Conservation (phyloP, 352 stramenopile species). For the Stramenopiles sp. region DNA sequence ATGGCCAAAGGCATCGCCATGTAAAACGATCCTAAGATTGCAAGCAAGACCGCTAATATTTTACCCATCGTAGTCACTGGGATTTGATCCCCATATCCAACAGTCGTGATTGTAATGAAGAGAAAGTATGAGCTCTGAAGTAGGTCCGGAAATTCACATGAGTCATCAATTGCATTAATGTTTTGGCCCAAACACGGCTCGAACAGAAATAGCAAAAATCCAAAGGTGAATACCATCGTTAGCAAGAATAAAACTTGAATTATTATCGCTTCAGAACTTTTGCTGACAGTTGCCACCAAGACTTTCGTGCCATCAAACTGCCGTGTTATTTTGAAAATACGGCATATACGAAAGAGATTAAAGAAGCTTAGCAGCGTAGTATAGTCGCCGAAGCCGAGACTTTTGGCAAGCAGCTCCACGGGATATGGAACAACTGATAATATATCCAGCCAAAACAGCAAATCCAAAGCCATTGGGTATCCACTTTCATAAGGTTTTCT, state of each 20-base stretch:
- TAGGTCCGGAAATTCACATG: background rate
- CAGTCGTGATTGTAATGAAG: conserved; percentile 69
- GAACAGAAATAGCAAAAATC: background rate
- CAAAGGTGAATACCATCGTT: background rate
- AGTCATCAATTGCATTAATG: too few relatives aligned
- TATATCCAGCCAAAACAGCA: too few relatives aligned
- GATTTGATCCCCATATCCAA: conserved; percentile 60
- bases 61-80: conserved; percentile 46
- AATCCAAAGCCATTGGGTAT: too few relatives aligned
- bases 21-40: conserved; percentile 57
- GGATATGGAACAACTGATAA: too few relatives aligned
- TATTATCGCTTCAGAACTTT: background rate
- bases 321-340: background rate
- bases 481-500: too few relatives aligned
- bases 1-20: conserved; percentile 63
- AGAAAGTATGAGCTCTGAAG: conserved; percentile 19
- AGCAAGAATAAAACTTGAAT: background rate
- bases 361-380: too few relatives aligned
- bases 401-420: too few relatives aligned
- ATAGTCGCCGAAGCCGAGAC: too few relatives aligned
- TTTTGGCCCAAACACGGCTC: background rate
- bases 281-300: background rate
- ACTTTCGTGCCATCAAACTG: background rate
- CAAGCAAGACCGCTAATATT: conserved; percentile 40
- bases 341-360: too few relatives aligned